Percentiles rank a stretch among this genome's conserved stretches.
Conservation (phyloP, 2,329 filamentous ascomycete species). For the Botryotinia narcissicola region DNA sequence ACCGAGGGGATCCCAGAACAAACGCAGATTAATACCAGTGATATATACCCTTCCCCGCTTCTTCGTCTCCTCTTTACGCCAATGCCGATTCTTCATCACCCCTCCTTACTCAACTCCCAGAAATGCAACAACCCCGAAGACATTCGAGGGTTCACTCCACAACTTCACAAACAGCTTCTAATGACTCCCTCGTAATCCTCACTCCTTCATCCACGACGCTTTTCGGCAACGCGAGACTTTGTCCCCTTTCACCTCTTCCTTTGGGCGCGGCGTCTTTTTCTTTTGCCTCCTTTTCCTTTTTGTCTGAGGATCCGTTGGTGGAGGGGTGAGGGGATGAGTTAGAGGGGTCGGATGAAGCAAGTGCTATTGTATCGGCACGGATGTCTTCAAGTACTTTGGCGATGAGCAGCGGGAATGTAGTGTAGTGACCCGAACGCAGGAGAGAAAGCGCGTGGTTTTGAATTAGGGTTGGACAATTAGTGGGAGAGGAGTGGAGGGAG, state of each 20-base stretch:
- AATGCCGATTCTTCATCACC: not conserved
- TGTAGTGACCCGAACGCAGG: conserved; percentile 58
- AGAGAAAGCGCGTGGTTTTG: conserved; percentile 59
- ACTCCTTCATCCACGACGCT: conserved; percentile 61
- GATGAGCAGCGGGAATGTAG: conserved; percentile 60
- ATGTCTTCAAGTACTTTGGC: conserved; percentile 61
- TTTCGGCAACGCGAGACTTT: conserved; percentile 55
- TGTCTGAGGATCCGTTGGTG: conserved; percentile 18
- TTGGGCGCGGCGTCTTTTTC: conserved; percentile 7
- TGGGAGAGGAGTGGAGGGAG: conserved; percentile 55
- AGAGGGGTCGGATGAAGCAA: conserved; percentile 24
- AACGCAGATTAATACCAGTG: not conserved
- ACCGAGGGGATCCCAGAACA: not conserved
- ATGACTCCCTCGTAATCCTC: conserved; percentile 56
- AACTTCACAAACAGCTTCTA: conserved; percentile 46
- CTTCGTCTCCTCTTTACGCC: not conserved
- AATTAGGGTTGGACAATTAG: conserved; percentile 62
- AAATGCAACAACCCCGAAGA: not conserved
- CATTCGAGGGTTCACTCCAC: conserved; percentile 21
- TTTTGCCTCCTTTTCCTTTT: conserved; percentile 12
- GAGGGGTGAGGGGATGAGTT: not conserved
- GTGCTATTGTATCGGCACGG: conserved; percentile 28
- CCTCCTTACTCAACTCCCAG: not conserved
- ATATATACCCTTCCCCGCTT: not conserved
- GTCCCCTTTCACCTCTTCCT: conserved; percentile 29